Base-by-base conservation (phyloP, 2,329 filamentous ascomycete species). In the Xylariaceae sp. region DNA sequence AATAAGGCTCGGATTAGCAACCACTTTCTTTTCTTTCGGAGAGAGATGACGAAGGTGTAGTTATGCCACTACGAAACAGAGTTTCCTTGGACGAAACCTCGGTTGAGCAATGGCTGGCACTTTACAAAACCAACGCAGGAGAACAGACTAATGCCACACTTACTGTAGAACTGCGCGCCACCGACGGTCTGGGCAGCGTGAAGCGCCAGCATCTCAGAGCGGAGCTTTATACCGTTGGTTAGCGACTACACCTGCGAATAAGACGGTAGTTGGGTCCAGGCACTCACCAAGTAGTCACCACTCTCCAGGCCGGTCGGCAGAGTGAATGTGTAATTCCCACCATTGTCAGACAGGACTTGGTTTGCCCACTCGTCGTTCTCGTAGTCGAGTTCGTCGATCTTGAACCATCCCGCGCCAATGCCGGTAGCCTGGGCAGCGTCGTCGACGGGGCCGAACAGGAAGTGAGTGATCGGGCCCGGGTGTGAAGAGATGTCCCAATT, bases 371-470 rank as follows among this genome's bases (percentile, higher is more conserved):
- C 50, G 13, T 61, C 61, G 17, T 58, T 56, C 3, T 57, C 57
- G 39, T 60, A 60, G 47, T 58, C 53, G 38, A 59, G 48, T 48
- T 66, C 63, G 33, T 66, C 61, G 44, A 66, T 61, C 53, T 65
- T 65, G 47, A 61, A 59, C 63, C 62, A 66, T 42, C 62, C 63
- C 17, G 58, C 59, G n/a, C 62, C 62, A 22, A 63, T 62, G 33
- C 84, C 85, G 1, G 83, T 85, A 2, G 75, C 60, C 63, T 88
- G 85, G 69, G 91, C 87, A 10, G 88, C 88, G 60, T 86, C 83
- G 54, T 73, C 71, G 45, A 77, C 70, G 44, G 76, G 70, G 36
- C 62, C 63, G 48, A 61, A 65, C 14, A 65, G 53, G 51, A 65
- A 61, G 48, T 65, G 63, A 11, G 67, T 68, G 50, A 73, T 72